A percentile compares a stretch with the other conserved stretches of the same genome.
Evolutionary conservation across 805 yeast genomes (phyloP).

Genomic region (Isabelozyma gotoi): DNA sequence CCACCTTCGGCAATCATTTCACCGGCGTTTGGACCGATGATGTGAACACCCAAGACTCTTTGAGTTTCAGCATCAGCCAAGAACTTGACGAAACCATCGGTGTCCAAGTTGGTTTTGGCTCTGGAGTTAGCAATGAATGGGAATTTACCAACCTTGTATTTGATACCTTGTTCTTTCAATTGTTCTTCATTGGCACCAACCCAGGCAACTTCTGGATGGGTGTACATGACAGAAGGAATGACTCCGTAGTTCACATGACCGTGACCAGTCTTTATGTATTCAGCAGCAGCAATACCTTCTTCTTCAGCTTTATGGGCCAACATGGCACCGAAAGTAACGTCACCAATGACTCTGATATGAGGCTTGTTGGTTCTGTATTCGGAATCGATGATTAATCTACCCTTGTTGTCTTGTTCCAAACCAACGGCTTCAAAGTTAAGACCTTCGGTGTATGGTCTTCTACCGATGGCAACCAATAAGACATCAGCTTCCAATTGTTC

Average conservation of each 20-base stretch:
- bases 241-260: conserved; percentile 98
- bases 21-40: conserved; percentile 98
- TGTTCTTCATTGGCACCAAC: conserved; percentile 96
- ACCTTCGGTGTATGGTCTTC: conserved; percentile 95
- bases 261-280: conserved; percentile 86
- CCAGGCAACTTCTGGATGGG: conserved; percentile 99
- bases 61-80: conserved; percentile 96
- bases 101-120: conserved; percentile 96
- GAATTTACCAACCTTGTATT: conserved; percentile 94
- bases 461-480: conserved; percentile 94
- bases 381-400: conserved; percentile 90
- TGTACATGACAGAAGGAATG: conserved; percentile 98
- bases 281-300: conserved; percentile 98
- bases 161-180: conserved; percentile 87
- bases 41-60: conserved; percentile 93
- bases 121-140: conserved; percentile 99
- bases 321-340: conserved; percentile 98
- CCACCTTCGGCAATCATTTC: conserved; percentile 99
- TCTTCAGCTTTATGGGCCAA: conserved; percentile 99
- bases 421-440: conserved; percentile 86
- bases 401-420: conserved; percentile 86
- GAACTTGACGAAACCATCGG: conserved; percentile 96
- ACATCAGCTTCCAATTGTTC: conserved; percentile 87
- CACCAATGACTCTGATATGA: conserved; percentile 97
- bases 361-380: conserved; percentile 90